Evolutionary conservation across 768 basidiomycete genomes (phyloP).

Genomic region (Mycena sanguinolenta): DNA sequence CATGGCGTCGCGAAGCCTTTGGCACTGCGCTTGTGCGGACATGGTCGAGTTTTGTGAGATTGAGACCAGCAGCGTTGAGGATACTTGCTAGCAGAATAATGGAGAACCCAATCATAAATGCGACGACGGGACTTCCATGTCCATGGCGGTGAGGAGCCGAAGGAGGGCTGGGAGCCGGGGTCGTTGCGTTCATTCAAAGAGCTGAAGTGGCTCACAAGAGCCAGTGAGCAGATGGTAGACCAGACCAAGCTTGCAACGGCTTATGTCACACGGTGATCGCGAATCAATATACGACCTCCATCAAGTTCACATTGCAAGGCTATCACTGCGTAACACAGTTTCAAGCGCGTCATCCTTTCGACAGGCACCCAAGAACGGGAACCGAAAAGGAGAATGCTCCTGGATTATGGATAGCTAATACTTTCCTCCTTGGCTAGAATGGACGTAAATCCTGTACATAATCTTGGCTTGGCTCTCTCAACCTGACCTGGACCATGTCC

Average conservation of each 20-base stretch:
- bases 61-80: conserved; percentile 94
- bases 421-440: neutral
- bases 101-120: conserved; percentile 87
- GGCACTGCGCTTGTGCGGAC: conserved; percentile 82
- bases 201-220: neutral
- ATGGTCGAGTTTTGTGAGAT: conserved; percentile 95
- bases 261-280: too few species aligned
- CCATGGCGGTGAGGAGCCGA: conserved; percentile 2
- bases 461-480: neutral
- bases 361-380: too few species aligned
- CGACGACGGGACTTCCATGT: conserved; percentile 62
- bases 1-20: conserved; percentile 76
- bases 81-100: conserved; percentile 89
- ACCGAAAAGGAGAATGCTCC: too few species aligned
- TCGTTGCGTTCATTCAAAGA: conserved; percentile 23
- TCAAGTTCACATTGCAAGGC: too few species aligned
- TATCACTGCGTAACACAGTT: too few species aligned
- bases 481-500: neutral
- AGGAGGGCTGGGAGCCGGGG: neutral
- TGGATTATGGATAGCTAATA: too few species aligned
- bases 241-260: too few species aligned
- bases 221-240: too few species aligned
- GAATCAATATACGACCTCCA: too few species aligned
- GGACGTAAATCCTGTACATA: neutral
- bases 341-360: too few species aligned